phyloP scores from a whole-genome alignment of 2,329 filamentous ascomycete genomes.

The Cordyceps fumosorosea region DNA sequence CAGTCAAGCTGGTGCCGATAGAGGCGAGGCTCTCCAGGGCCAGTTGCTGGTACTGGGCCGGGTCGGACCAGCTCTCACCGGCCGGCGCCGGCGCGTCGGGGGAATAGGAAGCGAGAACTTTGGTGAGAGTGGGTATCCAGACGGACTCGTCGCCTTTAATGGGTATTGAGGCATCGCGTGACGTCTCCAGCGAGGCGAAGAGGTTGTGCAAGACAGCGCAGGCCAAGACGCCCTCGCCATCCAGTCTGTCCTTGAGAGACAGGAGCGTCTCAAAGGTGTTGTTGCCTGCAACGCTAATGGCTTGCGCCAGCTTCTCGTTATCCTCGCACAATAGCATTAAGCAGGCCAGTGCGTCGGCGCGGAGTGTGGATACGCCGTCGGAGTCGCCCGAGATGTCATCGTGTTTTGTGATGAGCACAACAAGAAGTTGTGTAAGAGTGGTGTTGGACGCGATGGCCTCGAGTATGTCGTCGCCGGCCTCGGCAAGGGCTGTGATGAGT shows the following conservation, averaged over 20 bases:
- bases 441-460: slow-evolving; percentile 44
- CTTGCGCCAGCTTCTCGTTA: slow-evolving; percentile 45
- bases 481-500: slow-evolving; percentile 47
- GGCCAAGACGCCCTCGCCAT: slow-evolving; percentile 46
- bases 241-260: slow-evolving; percentile 40
- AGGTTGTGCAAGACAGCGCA: slow-evolving; percentile 59
- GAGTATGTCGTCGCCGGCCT: slow-evolving; percentile 55
- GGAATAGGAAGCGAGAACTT: slow-evolving; percentile 23
- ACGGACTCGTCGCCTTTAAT: slow-evolving; percentile 27
- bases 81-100: slow-evolving; percentile 22
- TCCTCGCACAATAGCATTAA: slow-evolving; percentile 56
- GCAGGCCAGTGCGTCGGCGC: slow-evolving; percentile 46
- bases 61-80: slow-evolving; percentile 32
- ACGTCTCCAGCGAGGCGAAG: slow-evolving; percentile 37
- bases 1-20: slow-evolving; percentile 54
- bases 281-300: slow-evolving; percentile 44
- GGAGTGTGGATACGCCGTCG: slow-evolving; percentile 34
- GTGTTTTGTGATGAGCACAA: slow-evolving; percentile 40
- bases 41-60: slow-evolving; percentile 43
- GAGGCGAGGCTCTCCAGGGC: slow-evolving; percentile 58
- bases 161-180: slow-evolving; percentile 19
- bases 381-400: slow-evolving; percentile 33
- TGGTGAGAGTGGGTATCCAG: slow-evolving; percentile 31
- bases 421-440: slow-evolving; percentile 46
- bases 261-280: slow-evolving; percentile 30